These are phyloP conservation scores for Cocos nucifera DNA, from an alignment of 176 grass and related monocot species.

Conservation along the genomic window DNA sequence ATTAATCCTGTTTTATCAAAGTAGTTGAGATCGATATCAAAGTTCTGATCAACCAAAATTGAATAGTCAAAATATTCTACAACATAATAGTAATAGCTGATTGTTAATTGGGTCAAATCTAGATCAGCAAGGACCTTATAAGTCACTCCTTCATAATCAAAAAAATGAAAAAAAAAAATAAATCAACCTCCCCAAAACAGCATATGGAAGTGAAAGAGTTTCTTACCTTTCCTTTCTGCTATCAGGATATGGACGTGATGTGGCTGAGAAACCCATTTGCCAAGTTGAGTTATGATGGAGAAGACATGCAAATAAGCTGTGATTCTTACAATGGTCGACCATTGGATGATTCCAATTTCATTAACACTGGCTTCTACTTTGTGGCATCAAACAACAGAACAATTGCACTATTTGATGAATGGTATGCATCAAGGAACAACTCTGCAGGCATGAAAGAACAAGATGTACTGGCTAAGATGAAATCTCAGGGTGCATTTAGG, in stretches of 20 bases:
- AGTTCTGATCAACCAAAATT: no score
- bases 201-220: neutral
- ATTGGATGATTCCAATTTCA: neutral
- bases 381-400: neutral
- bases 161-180: neutral
- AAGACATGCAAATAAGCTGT: constrained; percentile 1
- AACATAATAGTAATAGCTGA: no score
- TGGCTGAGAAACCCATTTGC: neutral
- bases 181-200: neutral
- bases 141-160: no score
- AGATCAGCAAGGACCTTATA: no score
- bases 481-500: constrained; percentile 31
- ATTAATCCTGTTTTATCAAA: no score
- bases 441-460: constrained; percentile 61
- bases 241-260: neutral
- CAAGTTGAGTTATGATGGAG: neutral
- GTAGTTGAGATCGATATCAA: no score
- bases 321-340: neutral
- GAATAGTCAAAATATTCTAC: no score
- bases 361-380: neutral
- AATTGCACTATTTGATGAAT: constrained; percentile 38
- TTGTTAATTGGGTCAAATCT: no score
- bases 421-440: constrained; percentile 28
- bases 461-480: constrained; percentile 57
- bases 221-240: neutral